Percentiles rank a stretch among this genome's conserved stretches.
phyloP scores from a whole-genome alignment of 2,329 filamentous ascomycete genomes.

The Xylariomycetidae sp. region DNA sequence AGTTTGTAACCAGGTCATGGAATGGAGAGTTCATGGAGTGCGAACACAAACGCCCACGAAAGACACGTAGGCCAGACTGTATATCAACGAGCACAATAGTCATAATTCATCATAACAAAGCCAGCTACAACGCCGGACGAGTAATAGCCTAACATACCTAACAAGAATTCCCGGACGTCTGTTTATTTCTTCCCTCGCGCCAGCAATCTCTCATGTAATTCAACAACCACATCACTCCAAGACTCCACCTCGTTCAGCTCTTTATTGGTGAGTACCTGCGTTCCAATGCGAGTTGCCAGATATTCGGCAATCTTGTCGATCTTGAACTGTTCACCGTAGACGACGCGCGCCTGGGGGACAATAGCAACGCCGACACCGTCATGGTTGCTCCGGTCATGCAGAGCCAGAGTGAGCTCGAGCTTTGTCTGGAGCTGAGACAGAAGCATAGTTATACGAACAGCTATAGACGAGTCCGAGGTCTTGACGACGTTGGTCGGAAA shows the following conservation, averaged over 20 bases:
- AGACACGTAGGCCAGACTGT: too few species aligned
- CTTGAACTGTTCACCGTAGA: slow-evolving; percentile 78
- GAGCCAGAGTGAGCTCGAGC: slow-evolving; percentile 56
- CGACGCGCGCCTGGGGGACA: slow-evolving; percentile 52
- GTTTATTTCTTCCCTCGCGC: slow-evolving; percentile 48
- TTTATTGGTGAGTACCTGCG: slow-evolving; percentile 27
- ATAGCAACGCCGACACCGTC: slow-evolving; percentile 53
- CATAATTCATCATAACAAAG: too few species aligned
- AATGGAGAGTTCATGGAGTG: too few species aligned
- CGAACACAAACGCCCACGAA: too few species aligned
- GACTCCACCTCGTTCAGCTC: slow-evolving; percentile 29
- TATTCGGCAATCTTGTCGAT: slow-evolving; percentile 72
- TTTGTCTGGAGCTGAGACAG: slow-evolving; percentile 64
- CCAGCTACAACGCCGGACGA: too few species aligned
- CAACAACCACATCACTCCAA: slow-evolving; percentile 53
- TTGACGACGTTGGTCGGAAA: slow-evolving; percentile 62
- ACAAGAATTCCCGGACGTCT: not conserved
- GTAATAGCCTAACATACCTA: too few species aligned
- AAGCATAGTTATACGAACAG: slow-evolving; percentile 57
- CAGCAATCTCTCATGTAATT: slow-evolving; percentile 51
- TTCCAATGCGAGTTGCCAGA: slow-evolving; percentile 49
- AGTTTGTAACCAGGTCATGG: too few species aligned
- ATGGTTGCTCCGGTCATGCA: slow-evolving; percentile 42
- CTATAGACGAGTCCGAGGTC: slow-evolving; percentile 60
- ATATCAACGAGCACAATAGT: too few species aligned